A percentile compares a stretch with the other conserved stretches of the same genome.
Conservation (phyloP, 305 asterid genomes). For the Fraxinus paxiana region DNA sequence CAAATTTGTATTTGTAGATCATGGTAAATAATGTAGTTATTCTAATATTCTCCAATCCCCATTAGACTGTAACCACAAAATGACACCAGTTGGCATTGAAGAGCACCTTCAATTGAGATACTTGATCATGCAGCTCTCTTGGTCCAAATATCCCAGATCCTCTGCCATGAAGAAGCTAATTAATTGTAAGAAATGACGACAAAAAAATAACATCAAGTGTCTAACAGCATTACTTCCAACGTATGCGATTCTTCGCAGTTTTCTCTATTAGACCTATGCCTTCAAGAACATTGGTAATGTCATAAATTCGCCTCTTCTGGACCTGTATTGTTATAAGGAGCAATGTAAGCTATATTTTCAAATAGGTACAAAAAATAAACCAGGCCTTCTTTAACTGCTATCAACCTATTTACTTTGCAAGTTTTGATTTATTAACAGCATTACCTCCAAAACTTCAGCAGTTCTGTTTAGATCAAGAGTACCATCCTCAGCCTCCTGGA, state of each 20-base stretch:
- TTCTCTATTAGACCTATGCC: conserved; percentile 84
- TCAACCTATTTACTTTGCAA: conserved; percentile 6
- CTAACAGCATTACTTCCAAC: conserved; percentile 61
- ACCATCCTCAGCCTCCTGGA: conserved; percentile 61
- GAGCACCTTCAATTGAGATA: conserved; percentile 53
- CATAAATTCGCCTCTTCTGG: conserved; percentile 88
- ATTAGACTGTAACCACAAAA: not conserved
- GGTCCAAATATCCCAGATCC: conserved; percentile 39
- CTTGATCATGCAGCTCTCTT: conserved; percentile 36
- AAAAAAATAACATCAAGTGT: conserved; percentile 15
- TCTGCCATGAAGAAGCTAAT: conserved; percentile 37
- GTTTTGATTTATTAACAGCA: not conserved
- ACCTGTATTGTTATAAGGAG: conserved; percentile 44
- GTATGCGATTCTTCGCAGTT: conserved; percentile 68
- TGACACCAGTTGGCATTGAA: conserved; percentile 11
- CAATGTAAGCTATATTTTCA: conserved; percentile 3
- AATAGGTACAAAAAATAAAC: conserved; percentile 2
- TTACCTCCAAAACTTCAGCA: conserved; percentile 63
- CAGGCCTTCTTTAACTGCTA: not conserved
- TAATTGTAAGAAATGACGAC: conserved; percentile 21
- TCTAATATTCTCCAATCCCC: not conserved
- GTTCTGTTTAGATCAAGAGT: conserved; percentile 73
- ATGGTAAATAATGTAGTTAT: not conserved
- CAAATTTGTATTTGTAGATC: not conserved
- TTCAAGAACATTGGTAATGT: conserved; percentile 90